Base-by-base conservation (phyloP, 1,284 basidiomycete species). In the Gastroboletus turbinatus region DNA sequence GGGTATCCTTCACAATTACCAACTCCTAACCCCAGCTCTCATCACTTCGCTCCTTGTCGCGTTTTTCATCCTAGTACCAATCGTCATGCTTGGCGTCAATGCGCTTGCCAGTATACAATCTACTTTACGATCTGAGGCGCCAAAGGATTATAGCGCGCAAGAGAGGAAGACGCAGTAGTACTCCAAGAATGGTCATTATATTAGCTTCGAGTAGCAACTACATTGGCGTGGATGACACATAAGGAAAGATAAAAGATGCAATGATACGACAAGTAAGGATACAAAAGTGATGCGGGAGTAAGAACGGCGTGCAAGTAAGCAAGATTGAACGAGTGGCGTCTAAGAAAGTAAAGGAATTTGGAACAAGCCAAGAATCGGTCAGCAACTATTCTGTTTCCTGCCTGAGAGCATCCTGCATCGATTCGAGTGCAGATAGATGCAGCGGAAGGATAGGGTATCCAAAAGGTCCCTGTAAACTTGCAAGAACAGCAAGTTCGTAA, bases 31-130 rank as follows among this genome's bases (percentile, higher is more conserved):
- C 0, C 89, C 92, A 1, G 90, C 83, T 1, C 78, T 95, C 52
- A 90, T 95, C 71, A 82, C 81, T 10, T 75, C 79, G 3, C 78
- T 94, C 23, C 77, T 92, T 43, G 74, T 94, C 46, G 74, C 76
- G 0, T 79, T 94, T 64, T 86, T 89, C 67, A 67, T 94, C 32
- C 77, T 94, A 25, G 65, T 94, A 14, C 92, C 92, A 0, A 75
- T 90, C 42, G 67, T 91, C 16, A 70, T 84, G 64, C 60, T 90
- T 40, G 88, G 88, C 35, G 79, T 94, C 52, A 78, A 73, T 16
- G 83, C 90, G 1, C 77, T 95, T 32, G 81, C 86, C 14, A 85
- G 87, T 60, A 91, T 94, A 58, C 89, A 94, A 71, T 88, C 85
- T 44, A 82, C 88, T 6, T 63, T 87, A 43, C 75, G 82, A 36